Evolutionary conservation across 140 eudicot genomes (phyloP).

Genomic region (Artemisia princeps): DNA sequence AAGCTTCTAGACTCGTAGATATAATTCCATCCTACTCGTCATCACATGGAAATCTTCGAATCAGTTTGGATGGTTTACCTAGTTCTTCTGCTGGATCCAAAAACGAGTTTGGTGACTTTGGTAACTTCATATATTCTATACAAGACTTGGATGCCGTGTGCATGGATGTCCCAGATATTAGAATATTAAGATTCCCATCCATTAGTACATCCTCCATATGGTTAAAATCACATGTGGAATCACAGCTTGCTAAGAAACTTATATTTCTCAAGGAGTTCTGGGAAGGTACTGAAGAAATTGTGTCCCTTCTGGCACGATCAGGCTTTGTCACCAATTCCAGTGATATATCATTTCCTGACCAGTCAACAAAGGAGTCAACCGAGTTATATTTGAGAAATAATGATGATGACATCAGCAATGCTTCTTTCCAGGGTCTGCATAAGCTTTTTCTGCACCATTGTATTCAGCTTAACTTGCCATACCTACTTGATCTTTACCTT

Average conservation of each 20-base stretch:
- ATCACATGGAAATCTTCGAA: constrained; percentile 51
- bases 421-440: constrained; percentile 55
- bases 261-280: constrained; percentile 73
- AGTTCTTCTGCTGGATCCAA: constrained; percentile 43
- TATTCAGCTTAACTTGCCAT: constrained; percentile 66
- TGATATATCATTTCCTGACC: constrained; percentile 29
- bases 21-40: constrained; percentile 62
- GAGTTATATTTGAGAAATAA: constrained; percentile 26
- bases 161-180: constrained; percentile 56
- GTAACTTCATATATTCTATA: constrained; percentile 49
- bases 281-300: constrained; percentile 60
- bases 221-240: constrained; percentile 65
- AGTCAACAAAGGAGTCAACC: constrained; percentile 38
- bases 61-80: constrained; percentile 68
- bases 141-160: constrained; percentile 83
- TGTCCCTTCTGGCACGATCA: constrained; percentile 64
- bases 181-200: constrained; percentile 47
- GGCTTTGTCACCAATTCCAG: constrained; percentile 43
- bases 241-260: constrained; percentile 60
- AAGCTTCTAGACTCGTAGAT: constrained; percentile 68
- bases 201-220: constrained; percentile 57
- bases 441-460: constrained; percentile 69
- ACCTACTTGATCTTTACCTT: constrained; percentile 86
- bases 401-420: constrained; percentile 34
- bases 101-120: constrained; percentile 45